Percentiles rank a stretch among this genome's conserved stretches.
These are phyloP conservation scores for Bipolaris cookei DNA, from an alignment of 2,329 filamentous ascomycete species.

Conservation along the genomic window DNA sequence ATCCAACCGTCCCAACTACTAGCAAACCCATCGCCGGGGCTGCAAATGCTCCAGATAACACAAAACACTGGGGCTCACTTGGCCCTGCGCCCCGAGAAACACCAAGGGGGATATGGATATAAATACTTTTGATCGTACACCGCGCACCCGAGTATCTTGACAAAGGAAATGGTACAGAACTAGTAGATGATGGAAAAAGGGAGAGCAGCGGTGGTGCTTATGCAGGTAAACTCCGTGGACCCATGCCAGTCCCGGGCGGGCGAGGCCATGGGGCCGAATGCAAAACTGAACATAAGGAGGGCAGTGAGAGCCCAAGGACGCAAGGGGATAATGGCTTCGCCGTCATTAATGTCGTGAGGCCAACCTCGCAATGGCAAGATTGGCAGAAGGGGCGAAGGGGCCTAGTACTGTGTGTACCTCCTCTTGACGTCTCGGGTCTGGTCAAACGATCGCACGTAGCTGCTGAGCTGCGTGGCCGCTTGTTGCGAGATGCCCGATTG, in stretches of 20 bases:
- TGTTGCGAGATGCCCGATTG: slow-evolving; percentile 70
- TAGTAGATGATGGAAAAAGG: slow-evolving; percentile 14
- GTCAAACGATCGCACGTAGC: slow-evolving; percentile 89
- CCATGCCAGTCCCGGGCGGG: slow-evolving; percentile 20
- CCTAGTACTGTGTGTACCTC: slow-evolving; percentile 46
- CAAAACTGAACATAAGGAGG: slow-evolving; percentile 11
- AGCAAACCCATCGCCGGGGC: slow-evolving; percentile 27
- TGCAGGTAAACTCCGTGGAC: slow-evolving; percentile 34
- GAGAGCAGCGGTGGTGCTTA: slow-evolving; percentile 24
- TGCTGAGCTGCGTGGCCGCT: slow-evolving; percentile 78
- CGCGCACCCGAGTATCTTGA: slow-evolving; percentile 21
- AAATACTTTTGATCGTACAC: slow-evolving; percentile 45
- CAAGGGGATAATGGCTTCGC: slow-evolving; percentile 12
- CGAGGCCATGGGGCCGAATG: slow-evolving; percentile 15
- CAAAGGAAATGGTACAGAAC: slow-evolving; percentile 33
- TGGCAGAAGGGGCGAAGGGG: not conserved
- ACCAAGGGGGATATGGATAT: slow-evolving; percentile 34
- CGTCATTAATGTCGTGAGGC: slow-evolving; percentile 28
- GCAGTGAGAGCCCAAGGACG: slow-evolving; percentile 16
- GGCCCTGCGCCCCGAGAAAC: slow-evolving; percentile 1
- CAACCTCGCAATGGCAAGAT: slow-evolving; percentile 14
- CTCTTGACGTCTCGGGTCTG: slow-evolving; percentile 69
- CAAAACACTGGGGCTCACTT: slow-evolving; percentile 5
- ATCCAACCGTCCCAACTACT: slow-evolving; percentile 24
- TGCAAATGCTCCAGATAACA: slow-evolving; percentile 29